These are phyloP conservation scores for Penicillium cinerascens DNA, from an alignment of 495 filamentous ascomycete species.

Conservation along the genomic window DNA sequence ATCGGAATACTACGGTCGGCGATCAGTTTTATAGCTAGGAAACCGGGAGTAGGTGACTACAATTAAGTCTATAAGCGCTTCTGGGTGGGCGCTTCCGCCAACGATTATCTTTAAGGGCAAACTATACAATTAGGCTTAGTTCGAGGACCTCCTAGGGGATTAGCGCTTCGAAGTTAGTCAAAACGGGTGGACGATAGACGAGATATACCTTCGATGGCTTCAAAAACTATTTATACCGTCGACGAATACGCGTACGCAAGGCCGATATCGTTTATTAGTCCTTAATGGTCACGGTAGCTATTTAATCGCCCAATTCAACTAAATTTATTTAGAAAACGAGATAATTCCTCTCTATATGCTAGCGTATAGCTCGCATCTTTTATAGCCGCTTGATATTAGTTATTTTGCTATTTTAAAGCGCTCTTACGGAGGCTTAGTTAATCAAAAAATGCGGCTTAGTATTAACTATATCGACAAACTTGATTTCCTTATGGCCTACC, in stretches of 20 bases:
- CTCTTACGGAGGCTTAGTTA: not conserved
- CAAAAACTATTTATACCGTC: not conserved
- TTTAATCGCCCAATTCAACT: not conserved
- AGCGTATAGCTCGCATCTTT: not conserved
- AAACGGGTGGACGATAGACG: not conserved
- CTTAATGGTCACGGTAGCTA: not conserved
- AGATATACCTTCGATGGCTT: not conserved
- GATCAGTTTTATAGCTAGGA: not conserved
- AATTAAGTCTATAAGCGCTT: not conserved
- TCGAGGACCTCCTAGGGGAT: not conserved
- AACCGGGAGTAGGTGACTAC: not conserved
- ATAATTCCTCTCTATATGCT: not conserved
- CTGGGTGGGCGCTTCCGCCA: not conserved
- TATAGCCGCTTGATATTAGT: not conserved
- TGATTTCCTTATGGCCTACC: conserved; percentile 8
- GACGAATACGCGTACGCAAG: not conserved
- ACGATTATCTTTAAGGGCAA: not conserved
- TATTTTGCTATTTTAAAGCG: not conserved
- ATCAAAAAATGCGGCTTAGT: not conserved
- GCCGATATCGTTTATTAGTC: not conserved
- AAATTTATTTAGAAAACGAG: not conserved
- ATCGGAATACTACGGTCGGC: not conserved
- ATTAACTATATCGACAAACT: conserved; percentile 1
- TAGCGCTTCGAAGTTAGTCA: not conserved
- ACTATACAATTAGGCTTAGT: not conserved